Evolutionary conservation across 2,329 filamentous ascomycete genomes (phyloP).

Genomic region (Penicillium rolfsii): DNA sequence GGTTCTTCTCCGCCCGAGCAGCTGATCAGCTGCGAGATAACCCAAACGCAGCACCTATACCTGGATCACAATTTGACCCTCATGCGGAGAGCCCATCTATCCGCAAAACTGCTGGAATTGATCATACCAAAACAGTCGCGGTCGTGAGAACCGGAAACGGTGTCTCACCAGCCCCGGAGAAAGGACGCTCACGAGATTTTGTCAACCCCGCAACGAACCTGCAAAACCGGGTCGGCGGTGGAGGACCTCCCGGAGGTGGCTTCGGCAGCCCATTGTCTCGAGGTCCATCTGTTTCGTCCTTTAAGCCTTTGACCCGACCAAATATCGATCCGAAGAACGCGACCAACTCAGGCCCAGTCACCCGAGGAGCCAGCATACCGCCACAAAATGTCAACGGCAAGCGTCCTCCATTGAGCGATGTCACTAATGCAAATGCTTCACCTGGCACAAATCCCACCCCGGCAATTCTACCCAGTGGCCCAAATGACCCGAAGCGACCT

Average conservation of each 20-base stretch:
- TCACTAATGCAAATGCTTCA: constrained; percentile 44
- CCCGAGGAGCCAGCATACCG: constrained; percentile 27
- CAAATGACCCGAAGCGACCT: constrained; percentile 40
- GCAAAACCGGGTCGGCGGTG: constrained; percentile 43
- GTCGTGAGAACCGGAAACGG: constrained; percentile 57
- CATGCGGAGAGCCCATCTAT: constrained; percentile 81
- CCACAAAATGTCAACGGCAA: constrained; percentile 45
- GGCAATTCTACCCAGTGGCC: constrained; percentile 28
- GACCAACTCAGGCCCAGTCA: constrained; percentile 23
- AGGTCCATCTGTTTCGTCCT: constrained; percentile 44
- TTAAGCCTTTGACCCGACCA: constrained; percentile 51
- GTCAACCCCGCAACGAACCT: constrained; percentile 42
- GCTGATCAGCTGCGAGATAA: constrained; percentile 61
- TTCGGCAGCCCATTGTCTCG: constrained; percentile 39
- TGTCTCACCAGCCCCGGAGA: constrained; percentile 37
- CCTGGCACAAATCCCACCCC: constrained; percentile 25
- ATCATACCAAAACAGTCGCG: constrained; percentile 77
- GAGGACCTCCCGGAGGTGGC: constrained; percentile 27
- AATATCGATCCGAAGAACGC: constrained; percentile 36
- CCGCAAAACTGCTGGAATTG: constrained; percentile 83
- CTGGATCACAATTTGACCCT: constrained; percentile 68
- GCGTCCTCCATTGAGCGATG: constrained; percentile 49
- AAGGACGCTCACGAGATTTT: constrained; percentile 38
- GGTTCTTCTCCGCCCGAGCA: constrained; percentile 73
- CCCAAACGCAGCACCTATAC: constrained; percentile 47